Evolutionary conservation across 345 rosid species (phyloP).

Genomic region (Raphanus raphanistrum): DNA sequence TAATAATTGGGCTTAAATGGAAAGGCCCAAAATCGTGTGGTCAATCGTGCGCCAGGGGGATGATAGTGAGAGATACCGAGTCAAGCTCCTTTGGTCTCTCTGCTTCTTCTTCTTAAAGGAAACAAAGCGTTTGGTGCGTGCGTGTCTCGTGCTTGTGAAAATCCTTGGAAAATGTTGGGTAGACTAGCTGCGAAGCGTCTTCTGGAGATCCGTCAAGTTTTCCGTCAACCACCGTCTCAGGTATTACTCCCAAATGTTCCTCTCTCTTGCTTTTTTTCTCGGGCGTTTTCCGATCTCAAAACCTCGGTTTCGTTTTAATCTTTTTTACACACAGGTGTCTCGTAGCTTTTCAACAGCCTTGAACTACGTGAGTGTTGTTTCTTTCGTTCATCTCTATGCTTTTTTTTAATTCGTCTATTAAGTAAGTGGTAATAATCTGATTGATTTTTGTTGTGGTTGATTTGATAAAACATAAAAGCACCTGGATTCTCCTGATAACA

Average conservation of each 20-base stretch:
- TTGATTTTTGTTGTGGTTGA: slow-evolving; percentile 11
- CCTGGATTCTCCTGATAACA: slow-evolving; percentile 84
- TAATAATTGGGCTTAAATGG: background rate
- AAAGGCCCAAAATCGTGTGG: background rate
- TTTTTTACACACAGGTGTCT: slow-evolving; percentile 45
- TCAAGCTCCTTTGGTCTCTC: background rate
- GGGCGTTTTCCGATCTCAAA: slow-evolving; percentile 31
- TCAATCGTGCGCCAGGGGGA: background rate
- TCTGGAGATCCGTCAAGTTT: slow-evolving; percentile 77
- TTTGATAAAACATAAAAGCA: slow-evolving; percentile 52
- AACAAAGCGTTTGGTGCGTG: background rate
- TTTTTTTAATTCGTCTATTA: background rate
- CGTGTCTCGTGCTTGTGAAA: background rate
- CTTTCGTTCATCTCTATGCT: background rate
- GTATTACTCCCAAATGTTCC: slow-evolving; percentile 30
- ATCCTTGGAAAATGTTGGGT: slow-evolving; percentile 54
- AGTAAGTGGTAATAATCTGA: slow-evolving; percentile 2
- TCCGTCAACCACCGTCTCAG: slow-evolving; percentile 63
- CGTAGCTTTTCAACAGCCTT: slow-evolving; percentile 87
- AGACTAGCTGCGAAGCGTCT: slow-evolving; percentile 76
- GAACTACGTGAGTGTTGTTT: slow-evolving; percentile 66
- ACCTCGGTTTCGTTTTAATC: background rate
- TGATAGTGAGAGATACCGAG: background rate
- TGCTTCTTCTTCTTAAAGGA: background rate
- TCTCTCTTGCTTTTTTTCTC: background rate